Base-by-base conservation (phyloP, 805 yeast species). In the Ogataea salicorniae region DNA sequence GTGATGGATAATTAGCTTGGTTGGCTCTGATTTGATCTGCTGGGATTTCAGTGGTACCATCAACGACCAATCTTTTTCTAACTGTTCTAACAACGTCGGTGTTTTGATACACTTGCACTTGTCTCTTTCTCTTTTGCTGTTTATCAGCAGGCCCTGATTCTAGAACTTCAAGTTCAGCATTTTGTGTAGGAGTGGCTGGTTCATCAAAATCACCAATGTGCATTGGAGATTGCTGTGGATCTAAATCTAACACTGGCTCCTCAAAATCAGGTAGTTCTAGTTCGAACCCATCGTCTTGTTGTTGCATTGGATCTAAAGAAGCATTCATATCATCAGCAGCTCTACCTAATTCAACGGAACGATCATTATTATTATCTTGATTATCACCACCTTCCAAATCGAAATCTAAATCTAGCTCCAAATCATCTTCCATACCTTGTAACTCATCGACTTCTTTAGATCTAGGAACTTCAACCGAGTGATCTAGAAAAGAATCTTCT, bases 281-380 rank as follows among this genome's bases (percentile, higher is more conserved):
- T 22, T 76, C 79, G 39, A 76, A 66, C 23, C 75, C 76, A 34
- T 67, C 69, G 39, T 69, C 76, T 39, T 23, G 35, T 41, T 34
- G 48, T 15, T 43, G 39, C 66, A 17, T 35, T 15, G 15, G 71
- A 37, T 43, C 16, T 8, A 36, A 44, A 23, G 64, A 60, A 3
- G 49, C 50, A 42, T 59, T 54, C 13, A 54, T 55, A 6, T 49
- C 59, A 39, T 55, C 64, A n/a, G 48, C 63, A 17, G 65, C 74
- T 64, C 85, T 72, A 2, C 83, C 84, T 14, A 74, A 60, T 62
- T 81, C 87, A 36, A 80, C 70, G 6, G 83, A 77, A 39, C 56
- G 53, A 53, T 76, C 75, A 14, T 42, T 31, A 17, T 39, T 26
- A n/a, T 26, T 29, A 26, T 9, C 31, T 4, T 26, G 31, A 26